Conservation (phyloP, 129 eudicot genomes). For the Helianthus tuberosus region DNA sequence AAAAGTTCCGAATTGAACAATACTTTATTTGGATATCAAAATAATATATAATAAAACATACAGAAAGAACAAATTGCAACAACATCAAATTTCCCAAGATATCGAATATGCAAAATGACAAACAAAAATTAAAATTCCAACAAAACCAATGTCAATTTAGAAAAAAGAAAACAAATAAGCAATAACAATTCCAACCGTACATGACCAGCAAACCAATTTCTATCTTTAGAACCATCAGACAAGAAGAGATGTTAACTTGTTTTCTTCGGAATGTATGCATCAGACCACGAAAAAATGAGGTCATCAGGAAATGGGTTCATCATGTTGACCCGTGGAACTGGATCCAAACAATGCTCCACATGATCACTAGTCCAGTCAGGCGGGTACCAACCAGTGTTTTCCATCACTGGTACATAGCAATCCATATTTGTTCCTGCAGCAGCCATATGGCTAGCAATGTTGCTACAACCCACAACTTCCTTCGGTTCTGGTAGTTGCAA, state of each 20-base stretch:
- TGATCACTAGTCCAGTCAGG: slow-evolving; percentile 29
- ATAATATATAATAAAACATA: not conserved
- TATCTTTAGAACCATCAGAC: too few species aligned
- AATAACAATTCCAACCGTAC: not conserved
- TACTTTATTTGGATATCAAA: not conserved
- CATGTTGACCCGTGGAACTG: slow-evolving; percentile 20
- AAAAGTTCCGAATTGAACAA: not conserved
- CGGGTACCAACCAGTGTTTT: slow-evolving; percentile 16
- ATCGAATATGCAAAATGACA: not conserved
- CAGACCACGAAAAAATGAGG: slow-evolving; percentile 20
- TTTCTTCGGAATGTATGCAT: slow-evolving; percentile 13
- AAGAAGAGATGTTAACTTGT: too few species aligned
- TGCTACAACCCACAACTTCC: slow-evolving; percentile 4
- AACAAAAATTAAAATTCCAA: not conserved
- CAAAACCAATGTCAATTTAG: not conserved
- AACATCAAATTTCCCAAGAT: not conserved
- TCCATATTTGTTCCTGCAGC: not conserved
- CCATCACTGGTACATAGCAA: slow-evolving; percentile 20
- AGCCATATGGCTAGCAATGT: not conserved
- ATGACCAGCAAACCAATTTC: not conserved
- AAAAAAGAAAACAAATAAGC: not conserved
- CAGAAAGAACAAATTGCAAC: not conserved
- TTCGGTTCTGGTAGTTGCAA: not conserved
- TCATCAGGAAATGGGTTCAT: not conserved
- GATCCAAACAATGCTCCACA: slow-evolving; percentile 11